Evolutionary conservation across 2,329 filamentous ascomycete genomes (phyloP).

Genomic region (Laburnicola sp.): DNA sequence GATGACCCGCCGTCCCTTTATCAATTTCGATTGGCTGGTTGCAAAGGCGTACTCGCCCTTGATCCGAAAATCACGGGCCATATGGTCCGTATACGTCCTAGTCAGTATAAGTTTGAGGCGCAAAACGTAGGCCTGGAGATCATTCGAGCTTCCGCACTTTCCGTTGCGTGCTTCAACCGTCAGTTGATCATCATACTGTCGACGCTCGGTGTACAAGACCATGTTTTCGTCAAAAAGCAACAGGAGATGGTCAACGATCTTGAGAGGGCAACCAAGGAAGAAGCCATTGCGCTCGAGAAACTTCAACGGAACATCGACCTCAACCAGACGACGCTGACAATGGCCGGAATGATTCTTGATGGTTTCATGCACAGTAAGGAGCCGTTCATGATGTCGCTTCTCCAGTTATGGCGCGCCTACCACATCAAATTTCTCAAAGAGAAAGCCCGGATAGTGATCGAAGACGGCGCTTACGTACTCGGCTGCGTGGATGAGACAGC

Average conservation of each 20-base stretch:
- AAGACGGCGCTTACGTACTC: conserved; percentile 82
- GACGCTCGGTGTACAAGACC: conserved; percentile 69
- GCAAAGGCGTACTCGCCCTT: conserved; percentile 82
- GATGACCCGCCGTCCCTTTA: conserved; percentile 73
- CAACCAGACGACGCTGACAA: conserved; percentile 74
- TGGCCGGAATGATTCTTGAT: conserved; percentile 75
- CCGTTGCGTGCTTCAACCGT: conserved; percentile 80
- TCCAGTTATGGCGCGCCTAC: conserved; percentile 87
- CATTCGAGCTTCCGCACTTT: conserved; percentile 75
- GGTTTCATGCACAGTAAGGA: conserved; percentile 77
- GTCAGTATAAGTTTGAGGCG: conserved; percentile 84
- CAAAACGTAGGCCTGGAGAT: conserved; percentile 77
- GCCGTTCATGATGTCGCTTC: conserved; percentile 77
- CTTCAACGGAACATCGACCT: conserved; percentile 79
- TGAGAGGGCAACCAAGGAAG: conserved; percentile 68
- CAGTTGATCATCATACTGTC: conserved; percentile 89
- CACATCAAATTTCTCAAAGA: conserved; percentile 88
- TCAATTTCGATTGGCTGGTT: conserved; percentile 90
- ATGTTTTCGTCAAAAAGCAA: conserved; percentile 69
- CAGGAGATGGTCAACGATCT: conserved; percentile 68
- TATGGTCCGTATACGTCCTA: conserved; percentile 77
- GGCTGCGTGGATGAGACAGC: conserved; percentile 86
- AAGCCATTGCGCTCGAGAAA: conserved; percentile 65
- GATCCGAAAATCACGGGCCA: conserved; percentile 68
- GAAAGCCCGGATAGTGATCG: conserved; percentile 81